Base-by-base conservation (phyloP, 768 basidiomycete species). In the Rhizopogon rudus region DNA sequence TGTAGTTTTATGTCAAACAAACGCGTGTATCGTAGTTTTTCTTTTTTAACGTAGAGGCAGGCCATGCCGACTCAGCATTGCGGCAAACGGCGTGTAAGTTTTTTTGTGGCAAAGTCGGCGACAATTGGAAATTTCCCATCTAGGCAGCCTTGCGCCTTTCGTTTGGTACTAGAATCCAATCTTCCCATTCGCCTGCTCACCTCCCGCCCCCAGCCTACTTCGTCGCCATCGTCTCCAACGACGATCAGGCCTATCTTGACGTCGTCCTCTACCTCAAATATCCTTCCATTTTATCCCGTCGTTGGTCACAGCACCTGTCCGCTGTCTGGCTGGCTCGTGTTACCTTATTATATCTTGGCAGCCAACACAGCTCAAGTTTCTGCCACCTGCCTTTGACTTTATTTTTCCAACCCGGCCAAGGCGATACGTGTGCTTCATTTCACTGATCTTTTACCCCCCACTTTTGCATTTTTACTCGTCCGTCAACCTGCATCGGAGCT, bases 61-160 rank as follows among this genome's bases (percentile, higher is more conserved):
- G 45, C 17, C 45, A 33, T 17, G 45, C 20, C 31, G 13, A 33
- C 10, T 33, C 31, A 33, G 46, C 46, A 48, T 48, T 25, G 46
- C 63, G 63, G 65, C 63, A 66, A 63, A 60, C 44, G 61, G 65
- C 67, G 67, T 70, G 67, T 66, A 63, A 65, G 68, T 68, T 69
- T 65, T 54, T 45, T 51, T 14, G 49, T 60, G 52, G 40, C 43
- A 53, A 53, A 60, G 55, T 60, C 57, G 60, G 60, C 53, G 57
- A 58, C 51, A 60, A 57, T 49, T 50, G 56, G 45, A 53, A 59
- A 67, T 57, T 73, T 73, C 71, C 69, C 72, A 73, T 72, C 68
- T 67, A 66, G 63, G 61, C 58, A 65, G 61, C 66, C 67, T 70
- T 65, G 69, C 68, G 68, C 67, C 61, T 71, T 50, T 60, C 45